These are phyloP conservation scores for Hypoxylon sp. DNA, from an alignment of 2,329 filamentous ascomycete genomes.

Conservation along the genomic window DNA sequence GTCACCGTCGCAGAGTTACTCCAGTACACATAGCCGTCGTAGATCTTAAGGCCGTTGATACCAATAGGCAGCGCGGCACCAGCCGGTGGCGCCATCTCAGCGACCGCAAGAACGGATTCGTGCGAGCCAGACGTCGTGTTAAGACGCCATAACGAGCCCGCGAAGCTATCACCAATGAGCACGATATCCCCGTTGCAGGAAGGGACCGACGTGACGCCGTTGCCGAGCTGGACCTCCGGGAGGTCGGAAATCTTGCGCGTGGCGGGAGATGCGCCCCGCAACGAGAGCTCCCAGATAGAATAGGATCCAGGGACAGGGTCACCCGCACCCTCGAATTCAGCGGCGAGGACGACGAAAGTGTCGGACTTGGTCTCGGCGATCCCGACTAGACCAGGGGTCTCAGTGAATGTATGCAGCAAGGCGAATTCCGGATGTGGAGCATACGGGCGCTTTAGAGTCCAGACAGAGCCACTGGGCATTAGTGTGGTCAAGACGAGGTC, in stretches of 20 bases:
- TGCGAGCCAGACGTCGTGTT: constrained; percentile 45
- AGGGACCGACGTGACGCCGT: constrained; percentile 49
- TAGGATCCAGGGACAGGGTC: constrained; percentile 33
- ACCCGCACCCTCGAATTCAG: constrained; percentile 24
- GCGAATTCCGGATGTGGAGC: constrained; percentile 41
- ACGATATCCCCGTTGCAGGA: constrained; percentile 37
- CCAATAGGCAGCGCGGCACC: constrained; percentile 39
- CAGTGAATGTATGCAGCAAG: constrained; percentile 52
- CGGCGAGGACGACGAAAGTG: constrained; percentile 45
- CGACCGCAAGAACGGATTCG: constrained; percentile 41
- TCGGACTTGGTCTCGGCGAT: constrained; percentile 53
- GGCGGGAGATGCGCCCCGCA: constrained; percentile 13
- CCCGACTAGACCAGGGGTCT: constrained; percentile 50
- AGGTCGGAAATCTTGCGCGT: constrained; percentile 44
- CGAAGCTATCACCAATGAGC: constrained; percentile 50
- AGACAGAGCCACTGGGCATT: constrained; percentile 49
- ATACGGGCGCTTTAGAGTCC: constrained; percentile 51
- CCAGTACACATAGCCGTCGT: constrained; percentile 50
- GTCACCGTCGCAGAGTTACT: constrained; percentile 44
- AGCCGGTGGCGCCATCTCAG: constrained; percentile 46
- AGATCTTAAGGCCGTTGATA: constrained; percentile 52
- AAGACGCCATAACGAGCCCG: constrained; percentile 50
- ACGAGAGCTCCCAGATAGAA: constrained; percentile 45
- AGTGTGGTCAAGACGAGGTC: constrained; percentile 54
- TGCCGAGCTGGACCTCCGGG: constrained; percentile 40